Conservation (phyloP, 345 rosid genomes). For the Luvunga scandens region DNA sequence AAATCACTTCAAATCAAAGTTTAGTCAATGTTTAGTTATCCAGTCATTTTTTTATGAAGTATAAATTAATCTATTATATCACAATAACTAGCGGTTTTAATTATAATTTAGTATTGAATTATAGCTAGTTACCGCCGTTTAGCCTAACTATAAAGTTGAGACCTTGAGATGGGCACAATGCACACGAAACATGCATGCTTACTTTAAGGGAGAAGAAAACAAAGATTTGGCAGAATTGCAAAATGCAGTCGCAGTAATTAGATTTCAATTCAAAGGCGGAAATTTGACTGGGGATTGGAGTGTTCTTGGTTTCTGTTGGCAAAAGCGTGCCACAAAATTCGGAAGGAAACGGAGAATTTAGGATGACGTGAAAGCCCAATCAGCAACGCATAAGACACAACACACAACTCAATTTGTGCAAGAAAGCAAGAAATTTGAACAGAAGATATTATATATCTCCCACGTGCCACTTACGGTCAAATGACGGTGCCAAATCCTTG, state of each 20-base stretch:
- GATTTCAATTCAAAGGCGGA: not conserved
- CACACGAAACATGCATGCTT: conserved; percentile 1
- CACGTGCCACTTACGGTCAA: conserved; percentile 34
- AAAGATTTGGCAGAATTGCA: not conserved
- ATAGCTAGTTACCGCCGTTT: not conserved
- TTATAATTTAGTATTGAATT: no score
- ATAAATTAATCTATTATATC: no score
- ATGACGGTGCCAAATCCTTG: conserved; percentile 34
- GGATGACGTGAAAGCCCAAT: conserved; percentile 14
- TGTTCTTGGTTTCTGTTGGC: no score
- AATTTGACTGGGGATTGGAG: not conserved
- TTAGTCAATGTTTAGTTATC: no score
- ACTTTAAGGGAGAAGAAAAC: not conserved
- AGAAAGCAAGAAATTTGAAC: not conserved
- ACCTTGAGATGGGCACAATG: not conserved
- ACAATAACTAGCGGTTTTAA: no score
- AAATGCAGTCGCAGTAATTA: not conserved
- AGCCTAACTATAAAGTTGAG: not conserved
- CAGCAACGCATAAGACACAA: not conserved
- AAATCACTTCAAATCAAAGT: no score
- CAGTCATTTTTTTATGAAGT: no score
- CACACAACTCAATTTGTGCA: not conserved
- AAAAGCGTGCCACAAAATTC: conserved; percentile 15
- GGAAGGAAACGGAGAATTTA: conserved; percentile 5
- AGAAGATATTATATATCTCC: not conserved